Evolutionary conservation across 2,329 filamentous ascomycete genomes (phyloP).

Genomic region (Sporothrix euskadiensis): DNA sequence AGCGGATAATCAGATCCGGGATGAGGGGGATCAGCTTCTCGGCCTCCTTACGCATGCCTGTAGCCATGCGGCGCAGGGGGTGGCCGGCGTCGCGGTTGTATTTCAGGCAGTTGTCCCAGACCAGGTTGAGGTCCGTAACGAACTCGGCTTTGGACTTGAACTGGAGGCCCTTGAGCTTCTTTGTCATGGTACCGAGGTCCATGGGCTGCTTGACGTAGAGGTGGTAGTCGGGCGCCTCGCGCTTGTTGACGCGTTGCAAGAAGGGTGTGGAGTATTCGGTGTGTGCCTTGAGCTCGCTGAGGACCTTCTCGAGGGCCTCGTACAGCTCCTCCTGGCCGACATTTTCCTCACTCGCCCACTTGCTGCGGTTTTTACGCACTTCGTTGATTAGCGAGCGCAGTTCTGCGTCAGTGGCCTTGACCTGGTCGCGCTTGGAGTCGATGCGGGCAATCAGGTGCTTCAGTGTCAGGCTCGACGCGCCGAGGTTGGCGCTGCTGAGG

Average conservation of each 20-base stretch:
- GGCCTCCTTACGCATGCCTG: slow-evolving; percentile 95
- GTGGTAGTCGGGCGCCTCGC: slow-evolving; percentile 95
- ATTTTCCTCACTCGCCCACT: slow-evolving; percentile 98
- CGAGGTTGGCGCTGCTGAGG: slow-evolving; percentile 88
- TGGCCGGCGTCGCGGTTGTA: slow-evolving; percentile 92
- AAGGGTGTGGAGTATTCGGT: slow-evolving; percentile 98
- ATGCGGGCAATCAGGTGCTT: slow-evolving; percentile 97
- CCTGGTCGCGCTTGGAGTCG: slow-evolving; percentile 86
- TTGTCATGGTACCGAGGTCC: slow-evolving; percentile 97
- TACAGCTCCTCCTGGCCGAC: slow-evolving; percentile 97
- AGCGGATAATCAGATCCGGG: slow-evolving; percentile 85
- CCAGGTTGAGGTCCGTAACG: slow-evolving; percentile 86
- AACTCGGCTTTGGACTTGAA: slow-evolving; percentile 95
- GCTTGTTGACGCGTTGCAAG: slow-evolving; percentile 89
- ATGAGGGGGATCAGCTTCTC: slow-evolving; percentile 95
- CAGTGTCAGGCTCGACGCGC: slow-evolving; percentile 90
- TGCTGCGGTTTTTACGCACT: slow-evolving; percentile 95
- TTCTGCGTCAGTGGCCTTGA: slow-evolving; percentile 89
- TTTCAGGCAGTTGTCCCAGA: slow-evolving; percentile 95
- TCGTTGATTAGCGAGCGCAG: slow-evolving; percentile 92
- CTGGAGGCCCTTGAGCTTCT: slow-evolving; percentile 80
- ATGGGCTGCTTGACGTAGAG: slow-evolving; percentile 92
- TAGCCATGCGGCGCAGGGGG: slow-evolving; percentile 85
- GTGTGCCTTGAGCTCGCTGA: slow-evolving; percentile 95
- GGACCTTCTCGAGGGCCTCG: slow-evolving; percentile 92